Evolutionary conservation across 148 eudicot genomes (phyloP).

Genomic region (Salicornia ramosissima): DNA sequence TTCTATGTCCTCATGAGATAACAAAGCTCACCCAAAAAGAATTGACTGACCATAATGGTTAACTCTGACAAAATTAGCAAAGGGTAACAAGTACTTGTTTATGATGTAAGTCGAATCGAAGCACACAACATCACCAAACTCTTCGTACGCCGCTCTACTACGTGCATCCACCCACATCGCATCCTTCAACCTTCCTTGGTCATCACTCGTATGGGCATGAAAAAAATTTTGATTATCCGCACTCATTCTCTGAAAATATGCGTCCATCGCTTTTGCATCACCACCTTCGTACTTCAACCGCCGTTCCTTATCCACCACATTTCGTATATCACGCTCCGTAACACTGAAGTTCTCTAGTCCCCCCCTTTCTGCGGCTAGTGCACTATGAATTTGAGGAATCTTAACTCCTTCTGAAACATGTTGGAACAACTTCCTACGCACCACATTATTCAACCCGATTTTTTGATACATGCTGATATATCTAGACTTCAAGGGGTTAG

Average conservation of each 20-base stretch:
- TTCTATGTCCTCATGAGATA: conserved; percentile 53
- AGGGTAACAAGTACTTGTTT: conserved; percentile 44
- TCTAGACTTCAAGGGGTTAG: too few relatives aligned
- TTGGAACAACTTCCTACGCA: too few relatives aligned
- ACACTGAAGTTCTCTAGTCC: too few relatives aligned
- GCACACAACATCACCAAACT: conserved; percentile 53
- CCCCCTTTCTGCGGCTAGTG: too few relatives aligned
- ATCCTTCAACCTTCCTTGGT: conserved; percentile 43
- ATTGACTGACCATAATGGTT: conserved; percentile 53
- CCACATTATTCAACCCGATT: too few relatives aligned
- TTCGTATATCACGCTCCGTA: too few relatives aligned
- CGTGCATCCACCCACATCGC: conserved; percentile 18
- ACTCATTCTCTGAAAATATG: conserved; percentile 58
- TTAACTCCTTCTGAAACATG: too few relatives aligned
- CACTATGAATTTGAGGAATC: too few relatives aligned
- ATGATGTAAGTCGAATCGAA: conserved; percentile 47
- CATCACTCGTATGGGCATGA: conserved; percentile 53
- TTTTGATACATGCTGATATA: too few relatives aligned
- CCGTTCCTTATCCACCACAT: too few relatives aligned
- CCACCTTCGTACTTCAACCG: too few relatives aligned
- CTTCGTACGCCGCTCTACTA: conserved; percentile 44
- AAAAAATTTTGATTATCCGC: conserved; percentile 56
- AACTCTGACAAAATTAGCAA: conserved; percentile 53
- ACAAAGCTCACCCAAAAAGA: conserved; percentile 56
- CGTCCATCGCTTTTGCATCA: conserved; percentile 47